phyloP scores from a whole-genome alignment of 768 basidiomycete genomes.

The Mycena polygramma region DNA sequence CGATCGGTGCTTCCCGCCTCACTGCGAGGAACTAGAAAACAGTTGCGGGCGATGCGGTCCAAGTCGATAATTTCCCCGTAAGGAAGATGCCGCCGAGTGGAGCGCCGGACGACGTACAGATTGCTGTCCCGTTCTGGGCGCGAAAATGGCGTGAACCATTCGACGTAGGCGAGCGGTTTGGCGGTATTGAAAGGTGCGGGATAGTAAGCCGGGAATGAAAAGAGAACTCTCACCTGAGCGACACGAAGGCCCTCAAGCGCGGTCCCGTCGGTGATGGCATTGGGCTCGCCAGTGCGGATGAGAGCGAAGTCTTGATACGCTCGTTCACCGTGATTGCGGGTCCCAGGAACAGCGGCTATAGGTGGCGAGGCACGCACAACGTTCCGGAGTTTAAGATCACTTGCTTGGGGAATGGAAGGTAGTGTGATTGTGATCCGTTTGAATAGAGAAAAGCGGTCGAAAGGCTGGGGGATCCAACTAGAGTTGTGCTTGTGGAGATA shows the following conservation, averaged over 20 bases:
- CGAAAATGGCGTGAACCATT: constrained; percentile 1
- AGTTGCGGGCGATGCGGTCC: constrained; percentile 4
- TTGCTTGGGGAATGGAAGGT: constrained; percentile 32
- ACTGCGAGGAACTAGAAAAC: background rate
- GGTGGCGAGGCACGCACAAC: constrained; percentile 33
- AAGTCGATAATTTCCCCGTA: constrained; percentile 19
- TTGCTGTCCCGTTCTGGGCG: background rate
- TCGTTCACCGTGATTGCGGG: background rate
- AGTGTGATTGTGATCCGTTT: constrained; percentile 33
- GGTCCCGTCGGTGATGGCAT: constrained; percentile 19
- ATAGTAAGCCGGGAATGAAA: constrained; percentile 27
- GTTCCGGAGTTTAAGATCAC: constrained; percentile 12
- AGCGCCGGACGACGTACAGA: background rate
- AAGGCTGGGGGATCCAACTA: constrained; percentile 25
- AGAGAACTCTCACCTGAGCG: constrained; percentile 35
- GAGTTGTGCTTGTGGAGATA: constrained; percentile 1
- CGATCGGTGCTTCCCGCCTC: constrained; percentile 2
- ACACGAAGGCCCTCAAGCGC: constrained; percentile 34
- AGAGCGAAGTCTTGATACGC: constrained; percentile 29
- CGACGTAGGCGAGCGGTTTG: background rate
- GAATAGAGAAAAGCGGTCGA: constrained; percentile 38
- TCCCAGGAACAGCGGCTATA: constrained; percentile 6
- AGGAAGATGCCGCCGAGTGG: constrained; percentile 13
- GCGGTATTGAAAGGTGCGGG: constrained; percentile 16
- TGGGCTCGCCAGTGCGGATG: constrained; percentile 24